A percentile compares a stretch with the other conserved stretches of the same genome.
phyloP scores from a whole-genome alignment of 1,284 basidiomycete species.

The Meira nashicola region DNA sequence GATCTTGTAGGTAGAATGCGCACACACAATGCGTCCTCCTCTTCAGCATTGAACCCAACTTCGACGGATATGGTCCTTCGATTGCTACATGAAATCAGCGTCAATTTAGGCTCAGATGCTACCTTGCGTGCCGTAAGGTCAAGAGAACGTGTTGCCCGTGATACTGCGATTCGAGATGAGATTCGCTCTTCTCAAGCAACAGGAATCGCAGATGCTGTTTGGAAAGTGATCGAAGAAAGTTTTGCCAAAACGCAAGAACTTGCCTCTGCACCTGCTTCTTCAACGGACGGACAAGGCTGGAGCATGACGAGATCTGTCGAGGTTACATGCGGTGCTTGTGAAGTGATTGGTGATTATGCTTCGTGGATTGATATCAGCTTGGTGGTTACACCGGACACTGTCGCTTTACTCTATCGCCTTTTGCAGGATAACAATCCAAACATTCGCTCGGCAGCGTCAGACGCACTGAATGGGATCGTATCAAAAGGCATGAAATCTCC shows the following conservation, averaged over 20 bases:
- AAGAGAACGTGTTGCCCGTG: constrained; percentile 46
- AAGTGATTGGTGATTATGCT: constrained; percentile 87
- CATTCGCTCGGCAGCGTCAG: constrained; percentile 71
- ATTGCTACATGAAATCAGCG: constrained; percentile 48
- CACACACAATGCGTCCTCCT: constrained; percentile 67
- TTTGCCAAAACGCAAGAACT: constrained; percentile 40
- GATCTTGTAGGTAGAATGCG: constrained; percentile 50
- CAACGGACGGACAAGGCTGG: constrained; percentile 57
- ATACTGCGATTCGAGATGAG: constrained; percentile 49
- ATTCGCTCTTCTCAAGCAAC: constrained; percentile 62
- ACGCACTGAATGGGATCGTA: constrained; percentile 74
- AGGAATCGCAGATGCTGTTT: constrained; percentile 77
- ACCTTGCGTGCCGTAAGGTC: constrained; percentile 44
- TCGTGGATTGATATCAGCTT: constrained; percentile 98
- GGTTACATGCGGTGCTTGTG: constrained; percentile 78
- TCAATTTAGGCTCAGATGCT: constrained; percentile 49
- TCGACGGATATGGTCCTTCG: constrained; percentile 63
- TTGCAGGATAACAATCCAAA: constrained; percentile 61
- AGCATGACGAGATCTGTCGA: constrained; percentile 65
- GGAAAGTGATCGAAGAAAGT: constrained; percentile 74
- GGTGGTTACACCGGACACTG: constrained; percentile 83
- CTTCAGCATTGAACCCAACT: constrained; percentile 80
- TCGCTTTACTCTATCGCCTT: constrained; percentile 77
- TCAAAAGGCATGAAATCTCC: constrained; percentile 86
- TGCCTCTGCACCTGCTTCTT: constrained; percentile 3